A percentile compares a stretch with the other conserved stretches of the same genome.
Conservation (phyloP, 1,284 basidiomycete genomes). For the Trametes pubescens region DNA sequence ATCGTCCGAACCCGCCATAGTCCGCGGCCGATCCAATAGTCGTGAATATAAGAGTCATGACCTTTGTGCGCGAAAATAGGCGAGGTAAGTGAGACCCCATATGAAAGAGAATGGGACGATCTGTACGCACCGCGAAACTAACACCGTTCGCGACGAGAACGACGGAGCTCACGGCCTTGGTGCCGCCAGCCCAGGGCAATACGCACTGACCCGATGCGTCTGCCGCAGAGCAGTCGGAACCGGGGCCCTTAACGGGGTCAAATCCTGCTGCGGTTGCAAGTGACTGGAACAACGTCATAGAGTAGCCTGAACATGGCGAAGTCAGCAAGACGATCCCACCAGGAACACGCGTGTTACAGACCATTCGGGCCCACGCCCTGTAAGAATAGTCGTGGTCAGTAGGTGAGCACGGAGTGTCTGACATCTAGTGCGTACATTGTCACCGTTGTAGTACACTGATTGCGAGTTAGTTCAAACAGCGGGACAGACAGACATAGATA, state of each 20-base stretch:
- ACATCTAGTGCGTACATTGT: slow-evolving; percentile 57
- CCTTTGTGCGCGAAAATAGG: slow-evolving; percentile 43
- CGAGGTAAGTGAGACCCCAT: slow-evolving; percentile 10
- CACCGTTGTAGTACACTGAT: slow-evolving; percentile 75
- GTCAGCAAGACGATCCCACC: not conserved
- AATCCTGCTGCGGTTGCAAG: slow-evolving; percentile 73
- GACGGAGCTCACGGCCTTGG: slow-evolving; percentile 75
- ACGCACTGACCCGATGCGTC: slow-evolving; percentile 74
- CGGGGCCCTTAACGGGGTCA: slow-evolving; percentile 70
- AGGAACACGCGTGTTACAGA: slow-evolving; percentile 23
- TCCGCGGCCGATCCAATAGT: slow-evolving; percentile 85
- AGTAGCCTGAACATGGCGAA: slow-evolving; percentile 49
- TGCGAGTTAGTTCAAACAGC: not conserved
- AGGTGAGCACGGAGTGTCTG: not conserved
- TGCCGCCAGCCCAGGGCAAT: slow-evolving; percentile 74
- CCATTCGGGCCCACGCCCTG: slow-evolving; percentile 69
- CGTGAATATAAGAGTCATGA: slow-evolving; percentile 84
- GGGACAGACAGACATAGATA: not conserved
- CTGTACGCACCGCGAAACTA: slow-evolving; percentile 70
- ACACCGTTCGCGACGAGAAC: slow-evolving; percentile 80
- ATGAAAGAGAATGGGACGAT: slow-evolving; percentile 14
- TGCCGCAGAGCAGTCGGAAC: slow-evolving; percentile 64
- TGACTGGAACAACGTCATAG: slow-evolving; percentile 77
- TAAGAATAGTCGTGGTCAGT: not conserved
- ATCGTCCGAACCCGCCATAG: slow-evolving; percentile 82